Conservation (phyloP, 805 yeast genomes). For the Candida montana region DNA sequence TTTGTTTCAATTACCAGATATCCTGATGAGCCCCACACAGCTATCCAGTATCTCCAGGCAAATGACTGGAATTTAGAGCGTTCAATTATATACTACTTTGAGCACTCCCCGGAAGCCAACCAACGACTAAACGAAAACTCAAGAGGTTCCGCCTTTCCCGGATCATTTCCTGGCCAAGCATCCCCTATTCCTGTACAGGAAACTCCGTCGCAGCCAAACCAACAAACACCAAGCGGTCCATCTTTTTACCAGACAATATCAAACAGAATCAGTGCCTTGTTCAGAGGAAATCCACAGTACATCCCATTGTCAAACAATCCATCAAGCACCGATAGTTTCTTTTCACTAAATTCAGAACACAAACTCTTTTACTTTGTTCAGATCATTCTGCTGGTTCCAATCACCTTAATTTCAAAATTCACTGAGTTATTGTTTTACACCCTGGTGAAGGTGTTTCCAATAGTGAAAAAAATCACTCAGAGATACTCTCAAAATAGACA, state of each 20-base stretch:
- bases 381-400: conserved; percentile 28
- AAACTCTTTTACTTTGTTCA: conserved; percentile 25
- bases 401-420: conserved; percentile 27
- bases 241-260: conserved; percentile 11
- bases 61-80: conserved; percentile 37
- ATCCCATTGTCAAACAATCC: conserved; percentile 25
- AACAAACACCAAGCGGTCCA: neutral
- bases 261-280: conserved; percentile 19
- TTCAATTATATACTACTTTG: conserved; percentile 23
- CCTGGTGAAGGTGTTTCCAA: conserved; percentile 30
- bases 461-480: conserved; percentile 31
- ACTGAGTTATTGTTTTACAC: conserved; percentile 23
- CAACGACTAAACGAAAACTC: conserved; percentile 17
- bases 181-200: neutral
- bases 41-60: conserved; percentile 20
- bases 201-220: neutral
- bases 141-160: conserved; percentile 15
- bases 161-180: conserved; percentile 17
- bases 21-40: conserved; percentile 16
- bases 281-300: conserved; percentile 16
- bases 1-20: conserved; percentile 18
- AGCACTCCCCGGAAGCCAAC: conserved; percentile 21
- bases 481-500: conserved; percentile 33
- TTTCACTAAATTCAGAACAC: conserved; percentile 21
- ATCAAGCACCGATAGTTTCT: conserved; percentile 7